Percentiles rank a stretch among this genome's conserved stretches.
Conservation (phyloP, 139 green algal genomes). For the Marvania coccoides region DNA sequence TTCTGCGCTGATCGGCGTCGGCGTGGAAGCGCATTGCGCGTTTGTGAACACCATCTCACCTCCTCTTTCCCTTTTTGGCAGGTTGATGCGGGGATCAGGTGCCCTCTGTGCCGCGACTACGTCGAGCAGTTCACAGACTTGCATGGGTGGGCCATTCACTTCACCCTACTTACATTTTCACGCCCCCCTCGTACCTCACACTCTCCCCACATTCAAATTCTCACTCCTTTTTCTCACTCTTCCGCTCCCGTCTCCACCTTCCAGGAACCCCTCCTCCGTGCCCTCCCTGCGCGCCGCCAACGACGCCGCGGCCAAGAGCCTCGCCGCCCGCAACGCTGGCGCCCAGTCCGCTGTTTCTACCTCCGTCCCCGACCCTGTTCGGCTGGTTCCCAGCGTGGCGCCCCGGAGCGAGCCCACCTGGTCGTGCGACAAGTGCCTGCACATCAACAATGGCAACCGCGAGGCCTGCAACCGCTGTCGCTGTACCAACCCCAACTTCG, state of each 20-base stretch:
- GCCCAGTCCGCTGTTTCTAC: neutral
- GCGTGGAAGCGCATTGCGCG: neutral
- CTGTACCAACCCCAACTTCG: neutral
- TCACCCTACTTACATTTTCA: too few relatives aligned
- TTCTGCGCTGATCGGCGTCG: too few relatives aligned
- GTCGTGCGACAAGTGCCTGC: slow-evolving; percentile 1
- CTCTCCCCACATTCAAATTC: too few relatives aligned
- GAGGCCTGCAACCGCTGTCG: slow-evolving; percentile 3
- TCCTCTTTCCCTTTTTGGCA: neutral
- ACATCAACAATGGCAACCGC: neutral
- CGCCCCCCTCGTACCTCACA: too few relatives aligned
- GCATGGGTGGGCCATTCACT: slow-evolving; percentile 2
- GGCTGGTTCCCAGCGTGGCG: neutral
- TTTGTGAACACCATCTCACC: neutral
- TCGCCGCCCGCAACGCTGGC: neutral
- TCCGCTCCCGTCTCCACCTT: too few relatives aligned
- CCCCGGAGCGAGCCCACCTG: neutral
- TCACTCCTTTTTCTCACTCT: too few relatives aligned
- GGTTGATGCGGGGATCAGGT: slow-evolving; percentile 26
- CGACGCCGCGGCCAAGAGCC: slow-evolving; percentile 1
- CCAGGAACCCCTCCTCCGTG: neutral
- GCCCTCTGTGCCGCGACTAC: slow-evolving; percentile 21
- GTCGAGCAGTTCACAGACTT: slow-evolving; percentile 18
- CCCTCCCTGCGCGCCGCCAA: slow-evolving; percentile 3
- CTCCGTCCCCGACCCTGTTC: neutral